Conservation (phyloP, 768 basidiomycete genomes). For the Boletus rubescentipes region DNA sequence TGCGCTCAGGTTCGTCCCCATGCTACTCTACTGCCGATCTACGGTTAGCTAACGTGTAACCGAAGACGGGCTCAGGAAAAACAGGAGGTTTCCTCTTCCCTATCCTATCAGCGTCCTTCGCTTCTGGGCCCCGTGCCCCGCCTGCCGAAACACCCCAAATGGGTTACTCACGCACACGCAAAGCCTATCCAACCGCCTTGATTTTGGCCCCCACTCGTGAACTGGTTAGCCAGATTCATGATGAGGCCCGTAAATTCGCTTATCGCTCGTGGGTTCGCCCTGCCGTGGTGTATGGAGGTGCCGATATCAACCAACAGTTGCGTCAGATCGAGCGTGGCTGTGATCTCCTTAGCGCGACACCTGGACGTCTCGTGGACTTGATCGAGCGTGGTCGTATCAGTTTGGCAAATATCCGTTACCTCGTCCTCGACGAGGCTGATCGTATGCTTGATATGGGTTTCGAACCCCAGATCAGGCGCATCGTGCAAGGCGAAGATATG, state of each 20-base stretch:
- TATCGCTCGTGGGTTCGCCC: conserved; percentile 99
- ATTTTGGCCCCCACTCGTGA: conserved; percentile 98
- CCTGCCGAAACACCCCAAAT: conserved; percentile 49
- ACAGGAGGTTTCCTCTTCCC: conserved; percentile 99
- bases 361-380: conserved; percentile 95
- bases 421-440: conserved; percentile 99
- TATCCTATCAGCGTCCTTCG: conserved; percentile 91
- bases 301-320: conserved; percentile 95
- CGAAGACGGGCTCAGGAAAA: conserved; percentile 97
- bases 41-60: conserved; percentile 19
- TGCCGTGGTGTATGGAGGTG: conserved; percentile 98
- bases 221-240: conserved; percentile 98
- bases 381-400: conserved; percentile 98
- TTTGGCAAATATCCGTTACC: conserved; percentile 93
- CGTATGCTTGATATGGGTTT: conserved; percentile 99
- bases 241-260: conserved; percentile 97
- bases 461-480: conserved; percentile 97
- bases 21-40: conserved; percentile 4
- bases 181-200: conserved; percentile 95
- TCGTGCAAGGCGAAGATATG: conserved; percentile 99
- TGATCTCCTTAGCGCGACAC: conserved; percentile 95
- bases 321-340: conserved; percentile 95
- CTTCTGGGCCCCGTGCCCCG: conserved; percentile 72
- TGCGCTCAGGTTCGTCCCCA: conserved; percentile 73
- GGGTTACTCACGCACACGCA: conserved; percentile 69